Conservation (phyloP, 73 alveolate genomes). For the Uronychia setigera region DNA sequence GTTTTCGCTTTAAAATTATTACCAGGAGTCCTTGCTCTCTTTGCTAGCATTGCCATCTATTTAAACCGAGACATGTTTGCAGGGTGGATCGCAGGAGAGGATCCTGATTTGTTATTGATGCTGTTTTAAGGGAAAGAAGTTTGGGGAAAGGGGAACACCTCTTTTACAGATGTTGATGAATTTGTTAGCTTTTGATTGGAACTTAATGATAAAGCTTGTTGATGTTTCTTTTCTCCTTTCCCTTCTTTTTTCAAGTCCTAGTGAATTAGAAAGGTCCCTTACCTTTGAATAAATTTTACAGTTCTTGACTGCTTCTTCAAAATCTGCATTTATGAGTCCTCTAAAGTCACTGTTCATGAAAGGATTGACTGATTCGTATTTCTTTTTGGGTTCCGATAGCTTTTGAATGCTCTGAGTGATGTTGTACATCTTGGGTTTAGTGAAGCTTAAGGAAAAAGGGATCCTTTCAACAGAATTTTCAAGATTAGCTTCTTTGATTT, state of each 20-base stretch:
- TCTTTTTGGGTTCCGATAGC: not conserved
- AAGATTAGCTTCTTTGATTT: no score
- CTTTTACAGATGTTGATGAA: not conserved
- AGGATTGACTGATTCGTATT: not conserved
- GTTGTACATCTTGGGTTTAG: not conserved
- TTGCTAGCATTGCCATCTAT: not conserved
- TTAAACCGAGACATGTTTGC: not conserved
- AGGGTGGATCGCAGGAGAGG: no score
- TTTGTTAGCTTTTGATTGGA: not conserved
- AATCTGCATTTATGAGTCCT: conserved; percentile 26
- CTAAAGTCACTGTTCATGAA: conserved; percentile 28
- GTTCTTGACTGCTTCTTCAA: conserved; percentile 27
- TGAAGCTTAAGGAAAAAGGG: not conserved
- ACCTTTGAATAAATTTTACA: not conserved
- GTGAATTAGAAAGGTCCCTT: not conserved
- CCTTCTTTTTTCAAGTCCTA: not conserved
- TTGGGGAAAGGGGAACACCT: not conserved
- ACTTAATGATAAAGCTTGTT: no score
- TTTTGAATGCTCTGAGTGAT: not conserved
- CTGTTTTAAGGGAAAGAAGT: conserved; percentile 1
- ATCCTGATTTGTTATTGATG: no score
- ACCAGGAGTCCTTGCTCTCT: not conserved
- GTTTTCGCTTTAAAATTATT: not conserved
- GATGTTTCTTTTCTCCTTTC: not conserved
- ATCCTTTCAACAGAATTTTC: not conserved